These are phyloP conservation scores for Epichloe elymi DNA, from an alignment of 2,329 filamentous ascomycete species.

Conservation along the genomic window DNA sequence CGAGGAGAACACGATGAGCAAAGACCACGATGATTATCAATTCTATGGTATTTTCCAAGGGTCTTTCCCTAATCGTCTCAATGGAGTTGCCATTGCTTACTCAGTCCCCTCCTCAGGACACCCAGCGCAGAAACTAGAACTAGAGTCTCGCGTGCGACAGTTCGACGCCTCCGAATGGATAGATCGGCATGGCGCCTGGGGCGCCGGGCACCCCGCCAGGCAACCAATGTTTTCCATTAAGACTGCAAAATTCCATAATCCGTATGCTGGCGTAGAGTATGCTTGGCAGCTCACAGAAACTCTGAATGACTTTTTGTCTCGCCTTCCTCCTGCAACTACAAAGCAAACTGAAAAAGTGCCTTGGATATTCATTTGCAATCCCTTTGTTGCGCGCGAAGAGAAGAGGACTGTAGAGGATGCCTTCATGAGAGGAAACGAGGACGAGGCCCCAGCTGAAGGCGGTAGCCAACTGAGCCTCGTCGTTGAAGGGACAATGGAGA, in stretches of 20 bases:
- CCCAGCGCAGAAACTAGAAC: conserved; percentile 29
- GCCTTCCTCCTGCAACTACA: conserved; percentile 55
- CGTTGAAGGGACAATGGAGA: conserved; percentile 36
- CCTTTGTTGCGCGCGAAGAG: conserved; percentile 30
- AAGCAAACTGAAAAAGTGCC: conserved; percentile 29
- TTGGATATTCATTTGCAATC: conserved; percentile 67
- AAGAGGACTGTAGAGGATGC: conserved; percentile 22
- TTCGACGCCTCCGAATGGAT: conserved; percentile 38
- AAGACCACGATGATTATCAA: neutral
- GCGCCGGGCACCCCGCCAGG: conserved; percentile 2
- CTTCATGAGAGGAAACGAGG: conserved; percentile 29
- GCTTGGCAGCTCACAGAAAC: conserved; percentile 54
- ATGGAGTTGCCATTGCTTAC: neutral
- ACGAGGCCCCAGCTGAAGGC: conserved; percentile 34
- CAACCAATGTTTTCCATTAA: conserved; percentile 1
- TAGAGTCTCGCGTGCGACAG: conserved; percentile 35
- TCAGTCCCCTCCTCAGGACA: conserved; percentile 35
- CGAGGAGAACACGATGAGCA: neutral
- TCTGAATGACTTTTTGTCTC: conserved; percentile 49
- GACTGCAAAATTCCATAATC: conserved; percentile 38
- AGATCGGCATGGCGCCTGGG: conserved; percentile 2
- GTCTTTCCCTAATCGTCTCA: neutral
- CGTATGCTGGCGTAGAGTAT: conserved; percentile 37
- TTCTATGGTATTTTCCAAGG: neutral
- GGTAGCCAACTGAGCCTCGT: conserved; percentile 36